Conservation (phyloP, 176 grass and related monocot genomes). For the Triticum dicoccoides region DNA sequence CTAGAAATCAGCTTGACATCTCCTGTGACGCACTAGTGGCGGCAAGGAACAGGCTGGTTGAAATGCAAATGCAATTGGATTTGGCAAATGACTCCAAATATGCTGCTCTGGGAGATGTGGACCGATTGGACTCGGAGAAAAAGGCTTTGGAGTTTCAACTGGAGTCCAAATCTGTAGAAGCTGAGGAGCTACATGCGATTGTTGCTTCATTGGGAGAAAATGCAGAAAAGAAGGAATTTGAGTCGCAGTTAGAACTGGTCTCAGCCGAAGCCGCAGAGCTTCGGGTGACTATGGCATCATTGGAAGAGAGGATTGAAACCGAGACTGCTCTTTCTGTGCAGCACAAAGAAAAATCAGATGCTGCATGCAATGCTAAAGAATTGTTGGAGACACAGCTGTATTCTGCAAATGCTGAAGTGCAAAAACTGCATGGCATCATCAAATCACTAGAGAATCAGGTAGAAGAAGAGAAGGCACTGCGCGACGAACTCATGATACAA, state of each 20-base stretch:
- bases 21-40: constrained; percentile 51
- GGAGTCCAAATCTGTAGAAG: constrained; percentile 52
- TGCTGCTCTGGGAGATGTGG: constrained; percentile 42
- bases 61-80: constrained; percentile 73
- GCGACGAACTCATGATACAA: constrained; percentile 40
- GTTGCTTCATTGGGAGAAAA: constrained; percentile 73
- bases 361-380: constrained; percentile 35
- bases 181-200: constrained; percentile 46
- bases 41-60: constrained; percentile 69
- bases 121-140: constrained; percentile 48
- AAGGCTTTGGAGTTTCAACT: constrained; percentile 62
- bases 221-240: constrained; percentile 54
- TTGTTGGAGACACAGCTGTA: constrained; percentile 53
- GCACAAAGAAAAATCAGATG: constrained; percentile 40
- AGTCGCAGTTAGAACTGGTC: constrained; percentile 51
- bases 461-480: constrained; percentile 52
- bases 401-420: constrained; percentile 44
- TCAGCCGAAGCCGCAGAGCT: constrained; percentile 51
- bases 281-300: constrained; percentile 45
- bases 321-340: constrained; percentile 51
- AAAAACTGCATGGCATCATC: constrained; percentile 41
- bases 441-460: constrained; percentile 39
- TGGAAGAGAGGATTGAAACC: constrained; percentile 56
- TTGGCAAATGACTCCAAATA: constrained; percentile 51
- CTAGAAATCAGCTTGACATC: constrained; percentile 62